Percentiles rank a stretch among this genome's conserved stretches.
Evolutionary conservation across 2,329 filamentous ascomycete species (phyloP).

Genomic region (Sodiomyces alkalinus): DNA sequence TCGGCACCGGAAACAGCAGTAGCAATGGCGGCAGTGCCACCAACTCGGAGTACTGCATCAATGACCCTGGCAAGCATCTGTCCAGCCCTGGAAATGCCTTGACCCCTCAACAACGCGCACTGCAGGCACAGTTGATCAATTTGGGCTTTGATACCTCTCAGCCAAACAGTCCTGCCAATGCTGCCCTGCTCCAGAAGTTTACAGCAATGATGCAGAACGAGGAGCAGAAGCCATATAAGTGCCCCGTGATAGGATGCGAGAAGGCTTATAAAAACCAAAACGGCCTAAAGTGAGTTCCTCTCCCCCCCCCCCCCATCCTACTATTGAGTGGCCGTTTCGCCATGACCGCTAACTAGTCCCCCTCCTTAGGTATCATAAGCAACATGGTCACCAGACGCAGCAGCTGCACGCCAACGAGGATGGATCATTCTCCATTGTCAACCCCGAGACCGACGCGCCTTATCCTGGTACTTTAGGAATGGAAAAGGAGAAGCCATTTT

Average conservation of each 20-base stretch:
- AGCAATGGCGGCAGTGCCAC: slow-evolving; percentile 31
- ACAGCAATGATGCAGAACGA: slow-evolving; percentile 57
- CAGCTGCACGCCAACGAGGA: slow-evolving; percentile 93
- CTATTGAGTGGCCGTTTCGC: neutral
- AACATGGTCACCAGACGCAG: slow-evolving; percentile 91
- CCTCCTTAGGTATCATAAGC: slow-evolving; percentile 48
- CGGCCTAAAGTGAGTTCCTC: slow-evolving; percentile 67
- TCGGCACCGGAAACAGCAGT: slow-evolving; percentile 37
- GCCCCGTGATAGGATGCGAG: slow-evolving; percentile 94
- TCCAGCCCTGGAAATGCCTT: slow-evolving; percentile 73
- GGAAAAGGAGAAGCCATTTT: slow-evolving; percentile 99
- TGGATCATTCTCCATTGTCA: slow-evolving; percentile 95
- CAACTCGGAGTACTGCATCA: slow-evolving; percentile 50
- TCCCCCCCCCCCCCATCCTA: neutral
- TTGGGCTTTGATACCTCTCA: slow-evolving; percentile 63
- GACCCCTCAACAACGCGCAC: slow-evolving; percentile 43
- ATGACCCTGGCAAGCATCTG: slow-evolving; percentile 86
- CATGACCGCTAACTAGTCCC: slow-evolving; percentile 4
- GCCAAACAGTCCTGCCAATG: slow-evolving; percentile 60
- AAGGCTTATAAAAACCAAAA: slow-evolving; percentile 99
- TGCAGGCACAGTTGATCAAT: slow-evolving; percentile 54
- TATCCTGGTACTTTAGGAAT: slow-evolving; percentile 97
- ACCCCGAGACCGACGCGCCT: slow-evolving; percentile 83
- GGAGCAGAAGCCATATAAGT: slow-evolving; percentile 95
- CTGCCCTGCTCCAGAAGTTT: slow-evolving; percentile 38